Conservation (phyloP, 805 yeast genomes). For the Alloascoidea africana region DNA sequence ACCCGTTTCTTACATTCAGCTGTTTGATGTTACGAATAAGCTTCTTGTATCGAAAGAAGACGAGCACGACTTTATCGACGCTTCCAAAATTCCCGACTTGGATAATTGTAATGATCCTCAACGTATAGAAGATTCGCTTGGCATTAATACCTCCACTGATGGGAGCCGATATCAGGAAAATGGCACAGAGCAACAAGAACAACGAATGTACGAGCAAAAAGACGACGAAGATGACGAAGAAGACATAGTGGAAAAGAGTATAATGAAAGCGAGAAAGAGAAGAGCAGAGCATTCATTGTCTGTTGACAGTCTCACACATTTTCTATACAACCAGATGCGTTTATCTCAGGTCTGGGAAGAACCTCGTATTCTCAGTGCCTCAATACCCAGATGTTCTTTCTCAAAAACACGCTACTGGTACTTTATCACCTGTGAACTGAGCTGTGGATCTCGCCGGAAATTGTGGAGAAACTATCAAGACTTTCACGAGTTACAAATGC, state of each 20-base stretch:
- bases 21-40: conserved; percentile 61
- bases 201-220: not conserved
- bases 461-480: conserved; percentile 1
- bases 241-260: not conserved
- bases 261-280: no score
- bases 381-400: not conserved
- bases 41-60: conserved; percentile 33
- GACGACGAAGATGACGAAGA: conserved; percentile 1
- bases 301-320: not conserved
- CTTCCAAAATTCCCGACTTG: conserved; percentile 76
- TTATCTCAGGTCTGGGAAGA: not conserved
- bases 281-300: no score
- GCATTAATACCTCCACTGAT: conserved; percentile 50
- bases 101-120: conserved; percentile 91
- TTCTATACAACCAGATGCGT: not conserved
- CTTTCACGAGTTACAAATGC: not conserved
- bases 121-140: conserved; percentile 23
- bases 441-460: not conserved
- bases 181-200: not conserved
- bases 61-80: conserved; percentile 39
- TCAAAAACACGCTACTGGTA: not conserved
- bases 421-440: not conserved
- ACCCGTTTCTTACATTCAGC: conserved; percentile 80
- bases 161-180: conserved; percentile 21
- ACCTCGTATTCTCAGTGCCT: not conserved